Evolutionary conservation across 805 yeast species (phyloP).

Genomic region (Monosporozyma aquatica): DNA sequence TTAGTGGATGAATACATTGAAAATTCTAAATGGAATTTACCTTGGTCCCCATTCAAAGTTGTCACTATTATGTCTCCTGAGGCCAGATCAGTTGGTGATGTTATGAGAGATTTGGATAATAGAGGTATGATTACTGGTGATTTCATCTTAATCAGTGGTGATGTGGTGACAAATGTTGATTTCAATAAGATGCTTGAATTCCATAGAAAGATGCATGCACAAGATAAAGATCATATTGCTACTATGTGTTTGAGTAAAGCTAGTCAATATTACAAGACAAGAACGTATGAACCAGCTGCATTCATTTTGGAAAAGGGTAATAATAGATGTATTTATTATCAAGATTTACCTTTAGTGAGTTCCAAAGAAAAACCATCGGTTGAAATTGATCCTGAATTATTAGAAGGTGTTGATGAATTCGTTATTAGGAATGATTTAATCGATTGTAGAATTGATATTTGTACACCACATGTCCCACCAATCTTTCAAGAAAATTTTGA

Average conservation of each 20-base stretch:
- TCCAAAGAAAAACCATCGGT: conserved; percentile 42
- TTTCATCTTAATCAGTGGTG: conserved; percentile 85
- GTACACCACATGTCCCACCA: conserved; percentile 90
- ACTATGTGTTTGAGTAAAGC: conserved; percentile 91
- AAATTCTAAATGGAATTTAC: conserved; percentile 55
- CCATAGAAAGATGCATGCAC: conserved; percentile 61
- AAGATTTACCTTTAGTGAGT: conserved; percentile 52
- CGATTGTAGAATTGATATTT: conserved; percentile 93
- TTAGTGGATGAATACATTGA: conserved; percentile 78
- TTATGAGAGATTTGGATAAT: conserved; percentile 90
- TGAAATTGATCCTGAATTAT: conserved; percentile 72
- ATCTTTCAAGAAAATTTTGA: conserved; percentile 95
- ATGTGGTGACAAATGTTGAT: conserved; percentile 87
- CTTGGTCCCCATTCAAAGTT: conserved; percentile 72
- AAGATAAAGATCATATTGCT: conserved; percentile 84
- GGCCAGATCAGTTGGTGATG: conserved; percentile 89
- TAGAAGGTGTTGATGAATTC: conserved; percentile 66
- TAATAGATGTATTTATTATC: conserved; percentile 75
- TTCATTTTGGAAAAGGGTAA: conserved; percentile 70
- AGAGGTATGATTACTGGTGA: conserved; percentile 86
- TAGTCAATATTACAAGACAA: conserved; percentile 71
- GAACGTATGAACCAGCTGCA: conserved; percentile 78
- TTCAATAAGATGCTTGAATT: conserved; percentile 61
- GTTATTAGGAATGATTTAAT: conserved; percentile 83
- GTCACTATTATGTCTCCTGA: conserved; percentile 76